phyloP scores from a whole-genome alignment of 1,139 yeast species.

The Debaryomycetaceae sp. region DNA sequence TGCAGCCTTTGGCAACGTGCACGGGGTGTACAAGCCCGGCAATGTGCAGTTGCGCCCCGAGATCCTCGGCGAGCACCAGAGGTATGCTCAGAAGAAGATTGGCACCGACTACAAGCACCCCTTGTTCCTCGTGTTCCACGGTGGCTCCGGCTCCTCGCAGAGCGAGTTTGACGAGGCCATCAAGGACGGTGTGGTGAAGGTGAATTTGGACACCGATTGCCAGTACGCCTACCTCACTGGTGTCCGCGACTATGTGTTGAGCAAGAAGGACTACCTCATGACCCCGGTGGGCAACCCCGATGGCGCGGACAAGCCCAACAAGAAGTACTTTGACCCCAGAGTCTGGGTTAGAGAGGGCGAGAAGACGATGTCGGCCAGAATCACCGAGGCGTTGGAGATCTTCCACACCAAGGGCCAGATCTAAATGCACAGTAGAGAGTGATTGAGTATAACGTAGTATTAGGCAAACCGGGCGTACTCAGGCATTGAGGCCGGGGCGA shows the following conservation, averaged over 20 bases:
- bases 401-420: constrained; percentile 78
- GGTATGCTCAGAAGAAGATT: constrained; percentile 65
- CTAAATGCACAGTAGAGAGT: no score
- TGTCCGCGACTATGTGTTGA: constrained; percentile 94
- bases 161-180: constrained; percentile 90
- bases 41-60: constrained; percentile 92
- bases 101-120: constrained; percentile 61
- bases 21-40: constrained; percentile 99
- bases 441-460: constrained; percentile 1
- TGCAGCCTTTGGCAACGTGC: constrained; percentile 99
- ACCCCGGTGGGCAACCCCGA: constrained; percentile 98
- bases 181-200: constrained; percentile 94
- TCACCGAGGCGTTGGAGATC: constrained; percentile 74
- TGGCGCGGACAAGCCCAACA: constrained; percentile 97
- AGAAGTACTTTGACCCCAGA: constrained; percentile 99
- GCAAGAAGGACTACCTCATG: constrained; percentile 90
- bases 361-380: constrained; percentile 92
- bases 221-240: constrained; percentile 96
- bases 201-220: constrained; percentile 98
- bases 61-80: constrained; percentile 94
- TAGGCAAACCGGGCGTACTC: no score
- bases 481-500: constrained; percentile 35
- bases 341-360: constrained; percentile 99
- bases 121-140: constrained; percentile 98
- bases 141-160: constrained; percentile 98